Base-by-base conservation (phyloP, 2,329 filamentous ascomycete species). In the Hortaea sp. region DNA sequence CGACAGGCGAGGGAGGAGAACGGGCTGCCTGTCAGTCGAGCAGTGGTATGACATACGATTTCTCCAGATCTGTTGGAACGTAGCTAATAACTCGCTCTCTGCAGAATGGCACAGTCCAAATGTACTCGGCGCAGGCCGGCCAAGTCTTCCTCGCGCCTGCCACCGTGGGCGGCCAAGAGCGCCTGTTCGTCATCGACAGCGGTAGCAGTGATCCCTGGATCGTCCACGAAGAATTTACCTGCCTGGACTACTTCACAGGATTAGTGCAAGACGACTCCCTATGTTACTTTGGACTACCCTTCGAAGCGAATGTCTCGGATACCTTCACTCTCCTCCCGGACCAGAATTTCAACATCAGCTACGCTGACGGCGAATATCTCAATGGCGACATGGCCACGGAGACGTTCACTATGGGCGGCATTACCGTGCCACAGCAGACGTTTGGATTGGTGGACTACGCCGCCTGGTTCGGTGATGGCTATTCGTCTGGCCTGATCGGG, bases 161-260 rank as follows among this genome's bases (percentile, higher is more conserved):
- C 27, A 52, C 49, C 4, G 51, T 63, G 6, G 61, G 61, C 12
- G 53, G 53, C 9, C 51, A 62, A 39, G 44, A 47, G 5, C 63
- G 72, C 46, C 46, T 63, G 1, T 53, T 66, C 2, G 62, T 70
- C 7, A 58, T 74, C 42, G 72, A 75, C 47, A 74, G 70, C 2
- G 72, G 71, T 7, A 71, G 68, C 45, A 68, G 65, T 43, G 72
- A 75, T 46, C 72, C 69, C 1, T 75, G 71, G 67, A 54, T 73
- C 1, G 60, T 65, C 4, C 48, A 60, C 29, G 50, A 43, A 0
- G 60, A 61, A 37, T 62, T 58, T 41, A 29, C 49, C 34, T 62
- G 60, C 49, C 47, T 49, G 42, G 52, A 58, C 37, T 31, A 53
- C 29, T 29, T 47, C 42, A 43, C 49, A 43, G 31, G 53, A 29